Conservation (phyloP, 148 eudicot species). For the Rhododendron griersonianum region DNA sequence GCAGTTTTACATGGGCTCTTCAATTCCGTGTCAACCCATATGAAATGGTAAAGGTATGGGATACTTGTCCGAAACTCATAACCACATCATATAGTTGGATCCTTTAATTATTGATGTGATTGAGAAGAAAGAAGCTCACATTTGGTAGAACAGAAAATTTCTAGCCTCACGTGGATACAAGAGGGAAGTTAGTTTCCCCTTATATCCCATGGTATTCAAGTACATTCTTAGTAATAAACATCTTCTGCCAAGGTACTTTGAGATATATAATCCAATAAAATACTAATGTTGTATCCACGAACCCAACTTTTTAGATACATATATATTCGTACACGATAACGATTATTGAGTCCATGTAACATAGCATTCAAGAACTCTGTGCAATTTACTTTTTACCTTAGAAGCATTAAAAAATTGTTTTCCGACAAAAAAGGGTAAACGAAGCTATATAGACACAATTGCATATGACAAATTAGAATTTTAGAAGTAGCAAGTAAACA, state of each 20-base stretch:
- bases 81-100: background rate
- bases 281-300: background rate
- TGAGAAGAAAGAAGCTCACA: background rate
- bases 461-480: background rate
- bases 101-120: background rate
- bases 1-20: background rate
- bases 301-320: background rate
- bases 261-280: background rate
- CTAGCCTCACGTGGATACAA: background rate
- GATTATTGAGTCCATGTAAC: background rate
- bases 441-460: background rate
- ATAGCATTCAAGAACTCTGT: background rate
- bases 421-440: background rate
- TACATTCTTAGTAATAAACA: background rate
- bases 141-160: background rate
- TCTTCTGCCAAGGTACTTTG: background rate
- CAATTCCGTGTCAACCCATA: background rate
- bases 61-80: background rate
- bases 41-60: background rate
- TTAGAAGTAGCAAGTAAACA: background rate
- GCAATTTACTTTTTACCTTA: background rate
- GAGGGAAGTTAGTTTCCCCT: background rate
- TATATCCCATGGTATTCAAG: background rate
- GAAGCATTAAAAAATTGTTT: background rate
- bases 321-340: background rate